Evolutionary conservation across 495 filamentous ascomycete species (phyloP).

Genomic region (Xylaria scruposa): DNA sequence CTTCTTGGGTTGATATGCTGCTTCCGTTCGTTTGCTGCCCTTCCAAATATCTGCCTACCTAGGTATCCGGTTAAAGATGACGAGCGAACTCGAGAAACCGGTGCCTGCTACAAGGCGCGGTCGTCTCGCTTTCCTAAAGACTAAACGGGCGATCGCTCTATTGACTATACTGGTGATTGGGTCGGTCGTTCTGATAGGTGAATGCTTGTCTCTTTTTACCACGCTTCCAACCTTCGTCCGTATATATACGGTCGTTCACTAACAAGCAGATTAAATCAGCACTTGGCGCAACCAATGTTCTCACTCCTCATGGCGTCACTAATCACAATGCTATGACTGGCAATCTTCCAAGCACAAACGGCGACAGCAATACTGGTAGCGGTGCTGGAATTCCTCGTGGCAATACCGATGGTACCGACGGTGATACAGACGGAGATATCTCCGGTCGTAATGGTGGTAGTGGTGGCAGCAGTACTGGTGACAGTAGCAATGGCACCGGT

Average conservation of each 20-base stretch:
- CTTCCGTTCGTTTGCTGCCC: neutral
- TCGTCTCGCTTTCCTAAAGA: slow-evolving; percentile 34
- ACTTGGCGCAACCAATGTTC: slow-evolving; percentile 33
- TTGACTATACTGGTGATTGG: slow-evolving; percentile 31
- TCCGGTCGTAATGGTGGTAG: neutral
- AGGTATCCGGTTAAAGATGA: slow-evolving; percentile 1
- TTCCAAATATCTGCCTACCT: neutral
- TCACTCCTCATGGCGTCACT: neutral
- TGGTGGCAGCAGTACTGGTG: neutral
- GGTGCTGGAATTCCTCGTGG: neutral
- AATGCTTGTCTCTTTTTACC: neutral
- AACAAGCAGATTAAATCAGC: slow-evolving; percentile 24
- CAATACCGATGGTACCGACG: neutral
- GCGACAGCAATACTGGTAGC: neutral
- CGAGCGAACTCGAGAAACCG: slow-evolving; percentile 8
- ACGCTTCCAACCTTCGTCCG: neutral
- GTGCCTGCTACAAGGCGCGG: neutral
- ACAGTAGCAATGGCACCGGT: neutral
- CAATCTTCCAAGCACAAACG: neutral
- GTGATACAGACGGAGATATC: neutral
- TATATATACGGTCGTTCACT: neutral
- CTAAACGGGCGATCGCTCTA: slow-evolving; percentile 32
- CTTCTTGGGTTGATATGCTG: neutral
- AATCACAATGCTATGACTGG: neutral
- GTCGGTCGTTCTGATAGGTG: slow-evolving; percentile 34